phyloP scores from a whole-genome alignment of 1,284 basidiomycete species.

The Phaffia rhodozyma region DNA sequence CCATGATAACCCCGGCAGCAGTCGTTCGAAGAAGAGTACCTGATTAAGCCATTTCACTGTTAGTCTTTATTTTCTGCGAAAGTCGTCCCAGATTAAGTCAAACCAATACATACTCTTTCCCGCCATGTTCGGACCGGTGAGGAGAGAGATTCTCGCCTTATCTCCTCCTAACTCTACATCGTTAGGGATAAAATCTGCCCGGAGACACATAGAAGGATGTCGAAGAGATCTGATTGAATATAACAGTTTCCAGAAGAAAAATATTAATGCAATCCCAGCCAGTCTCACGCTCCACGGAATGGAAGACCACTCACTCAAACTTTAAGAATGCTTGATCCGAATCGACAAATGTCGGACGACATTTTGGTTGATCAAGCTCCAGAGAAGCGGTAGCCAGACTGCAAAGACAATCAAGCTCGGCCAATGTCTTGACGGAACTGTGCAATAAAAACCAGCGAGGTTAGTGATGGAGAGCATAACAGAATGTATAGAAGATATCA shows the following conservation, averaged over 20 bases:
- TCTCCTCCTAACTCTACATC: constrained; percentile 74
- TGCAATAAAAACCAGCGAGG: not conserved
- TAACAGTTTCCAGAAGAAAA: no score
- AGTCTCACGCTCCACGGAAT: no score
- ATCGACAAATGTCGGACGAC: constrained; percentile 78
- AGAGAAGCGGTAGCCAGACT: constrained; percentile 80
- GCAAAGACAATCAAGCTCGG: constrained; percentile 87
- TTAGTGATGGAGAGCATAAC: constrained; percentile 32
- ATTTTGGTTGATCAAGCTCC: constrained; percentile 83
- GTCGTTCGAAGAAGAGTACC: constrained; percentile 74
- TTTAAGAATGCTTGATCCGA: constrained; percentile 63
- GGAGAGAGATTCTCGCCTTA: constrained; percentile 64
- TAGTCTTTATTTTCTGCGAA: constrained; percentile 32
- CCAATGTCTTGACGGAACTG: constrained; percentile 45
- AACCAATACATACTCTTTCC: constrained; percentile 26
- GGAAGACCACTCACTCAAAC: constrained; percentile 44
- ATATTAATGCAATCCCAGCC: no score
- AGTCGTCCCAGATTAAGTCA: not conserved
- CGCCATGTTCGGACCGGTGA: constrained; percentile 96
- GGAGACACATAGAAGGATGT: constrained; percentile 69
- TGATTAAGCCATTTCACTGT: constrained; percentile 31
- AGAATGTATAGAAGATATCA: constrained; percentile 36
- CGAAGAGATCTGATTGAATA: constrained; percentile 39
- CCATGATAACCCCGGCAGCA: constrained; percentile 90
- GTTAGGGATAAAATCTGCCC: constrained; percentile 83